Percentiles rank a stretch among this genome's conserved stretches.
phyloP scores from a whole-genome alignment of 305 asterid genomes.

The Ruellia speciosa region DNA sequence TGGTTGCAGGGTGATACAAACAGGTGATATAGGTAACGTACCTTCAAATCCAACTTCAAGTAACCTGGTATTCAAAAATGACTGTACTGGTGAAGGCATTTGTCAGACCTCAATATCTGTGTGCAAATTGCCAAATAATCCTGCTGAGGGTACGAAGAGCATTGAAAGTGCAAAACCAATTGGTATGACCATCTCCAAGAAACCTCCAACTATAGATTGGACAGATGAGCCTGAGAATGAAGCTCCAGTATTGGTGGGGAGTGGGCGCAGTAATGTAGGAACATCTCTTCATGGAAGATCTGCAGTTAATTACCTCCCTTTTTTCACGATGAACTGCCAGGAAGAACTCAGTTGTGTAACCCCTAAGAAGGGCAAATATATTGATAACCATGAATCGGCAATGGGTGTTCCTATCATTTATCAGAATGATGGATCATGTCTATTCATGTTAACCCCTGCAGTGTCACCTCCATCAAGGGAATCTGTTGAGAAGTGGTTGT shows the following conservation, averaged over 20 bases:
- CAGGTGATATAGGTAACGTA: slow-evolving; percentile 15
- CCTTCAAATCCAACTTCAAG: slow-evolving; percentile 20
- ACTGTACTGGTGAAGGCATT: slow-evolving; percentile 19
- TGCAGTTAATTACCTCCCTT: slow-evolving; percentile 42
- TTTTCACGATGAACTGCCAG: slow-evolving; percentile 40
- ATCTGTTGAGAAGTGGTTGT: slow-evolving; percentile 57
- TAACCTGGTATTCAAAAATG: slow-evolving; percentile 18
- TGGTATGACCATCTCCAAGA: slow-evolving; percentile 46
- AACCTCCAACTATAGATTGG: slow-evolving; percentile 60
- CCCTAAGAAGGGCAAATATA: slow-evolving; percentile 25
- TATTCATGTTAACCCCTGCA: slow-evolving; percentile 72
- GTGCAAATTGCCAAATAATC: slow-evolving; percentile 24
- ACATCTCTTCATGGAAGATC: slow-evolving; percentile 26
- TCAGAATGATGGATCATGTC: slow-evolving; percentile 79
- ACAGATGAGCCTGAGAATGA: slow-evolving; percentile 30
- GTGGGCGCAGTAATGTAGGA: slow-evolving; percentile 19
- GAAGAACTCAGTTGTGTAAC: slow-evolving; percentile 24
- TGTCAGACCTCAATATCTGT: slow-evolving; percentile 23
- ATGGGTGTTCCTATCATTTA: slow-evolving; percentile 65
- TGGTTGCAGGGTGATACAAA: slow-evolving; percentile 24
- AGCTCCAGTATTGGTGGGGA: slow-evolving; percentile 22
- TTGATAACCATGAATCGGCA: slow-evolving; percentile 30
- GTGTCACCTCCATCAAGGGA: slow-evolving; percentile 63
- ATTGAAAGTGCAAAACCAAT: slow-evolving; percentile 26
- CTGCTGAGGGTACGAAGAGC: slow-evolving; percentile 25